A percentile compares a stretch with the other conserved stretches of the same genome.
phyloP scores from a whole-genome alignment of 2,329 filamentous ascomycete genomes.

The Stagonosporopsis vannaccii region DNA sequence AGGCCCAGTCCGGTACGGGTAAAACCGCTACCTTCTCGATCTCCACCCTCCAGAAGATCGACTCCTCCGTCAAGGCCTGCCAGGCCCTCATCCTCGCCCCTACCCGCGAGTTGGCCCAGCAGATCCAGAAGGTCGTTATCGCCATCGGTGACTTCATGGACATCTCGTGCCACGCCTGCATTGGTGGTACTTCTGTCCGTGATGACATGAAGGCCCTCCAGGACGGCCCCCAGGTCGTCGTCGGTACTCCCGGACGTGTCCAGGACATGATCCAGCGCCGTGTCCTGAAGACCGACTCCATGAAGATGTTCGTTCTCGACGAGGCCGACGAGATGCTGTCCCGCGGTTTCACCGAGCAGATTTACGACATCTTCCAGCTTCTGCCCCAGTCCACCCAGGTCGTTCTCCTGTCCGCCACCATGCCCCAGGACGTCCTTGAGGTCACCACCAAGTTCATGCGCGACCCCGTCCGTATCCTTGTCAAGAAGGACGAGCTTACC shows the following conservation, averaged over 20 bases:
- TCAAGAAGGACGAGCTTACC: slow-evolving; percentile 99
- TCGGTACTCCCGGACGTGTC: slow-evolving; percentile 97
- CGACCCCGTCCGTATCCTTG: slow-evolving; percentile 96
- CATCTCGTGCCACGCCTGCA: slow-evolving; percentile 98
- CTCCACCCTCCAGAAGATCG: slow-evolving; percentile 98
- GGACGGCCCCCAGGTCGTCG: slow-evolving; percentile 95
- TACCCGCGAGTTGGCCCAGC: slow-evolving; percentile 97
- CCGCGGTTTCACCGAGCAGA: slow-evolving; percentile 99
- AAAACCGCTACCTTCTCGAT: slow-evolving; percentile 99
- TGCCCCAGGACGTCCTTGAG: slow-evolving; percentile 98
- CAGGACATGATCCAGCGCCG: slow-evolving; percentile 99
- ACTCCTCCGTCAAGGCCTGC: slow-evolving; percentile 91
- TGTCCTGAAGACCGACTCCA: slow-evolving; percentile 93
- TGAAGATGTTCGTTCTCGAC: slow-evolving; percentile 99
- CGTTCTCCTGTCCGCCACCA: slow-evolving; percentile 95
- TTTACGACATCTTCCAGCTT: slow-evolving; percentile 99
- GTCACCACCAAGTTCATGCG: slow-evolving; percentile 99
- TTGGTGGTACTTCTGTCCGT: slow-evolving; percentile 96
- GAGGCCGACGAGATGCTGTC: slow-evolving; percentile 99
- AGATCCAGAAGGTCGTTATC: slow-evolving; percentile 99
- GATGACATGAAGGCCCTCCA: slow-evolving; percentile 98
- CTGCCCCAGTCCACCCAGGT: slow-evolving; percentile 98
- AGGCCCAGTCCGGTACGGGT: slow-evolving; percentile 99
- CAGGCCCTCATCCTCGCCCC: slow-evolving; percentile 98
- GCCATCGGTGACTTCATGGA: slow-evolving; percentile 99